Evolutionary conservation across 1,284 basidiomycete genomes (phyloP).

Genomic region (Malassezia yamatoensis): DNA sequence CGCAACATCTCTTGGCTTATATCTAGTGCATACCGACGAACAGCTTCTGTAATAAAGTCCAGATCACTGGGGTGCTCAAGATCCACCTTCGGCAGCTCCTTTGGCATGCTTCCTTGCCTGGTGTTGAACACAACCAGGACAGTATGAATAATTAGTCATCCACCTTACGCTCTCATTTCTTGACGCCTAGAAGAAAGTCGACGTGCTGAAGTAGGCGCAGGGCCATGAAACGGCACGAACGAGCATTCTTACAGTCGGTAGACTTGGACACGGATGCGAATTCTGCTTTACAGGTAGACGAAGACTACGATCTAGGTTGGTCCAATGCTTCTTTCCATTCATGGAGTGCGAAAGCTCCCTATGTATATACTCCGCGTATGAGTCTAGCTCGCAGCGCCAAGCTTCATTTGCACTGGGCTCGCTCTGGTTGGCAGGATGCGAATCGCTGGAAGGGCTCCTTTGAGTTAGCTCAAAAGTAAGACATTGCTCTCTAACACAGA

Average conservation of each 20-base stretch:
- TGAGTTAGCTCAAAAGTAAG: conserved; percentile 12
- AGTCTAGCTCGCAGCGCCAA: conserved; percentile 19
- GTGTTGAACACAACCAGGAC: neutral
- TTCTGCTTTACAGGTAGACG: conserved; percentile 25
- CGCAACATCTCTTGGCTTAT: conserved; percentile 7
- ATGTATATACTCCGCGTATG: conserved; percentile 22
- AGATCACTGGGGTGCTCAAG: conserved; percentile 17
- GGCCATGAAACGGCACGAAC: conserved; percentile 9
- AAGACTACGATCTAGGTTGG: conserved; percentile 36
- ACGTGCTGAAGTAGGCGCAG: neutral
- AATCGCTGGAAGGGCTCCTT: conserved; percentile 32
- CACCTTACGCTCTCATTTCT: too few species aligned
- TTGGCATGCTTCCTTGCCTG: conserved; percentile 8
- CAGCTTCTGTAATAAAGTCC: conserved; percentile 11
- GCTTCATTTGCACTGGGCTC: conserved; percentile 33
- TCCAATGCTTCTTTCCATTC: conserved; percentile 20
- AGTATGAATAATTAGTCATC: neutral
- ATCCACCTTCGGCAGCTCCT: conserved; percentile 16
- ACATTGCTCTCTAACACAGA: conserved; percentile 8
- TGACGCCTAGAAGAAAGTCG: too few species aligned
- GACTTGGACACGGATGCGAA: conserved; percentile 44
- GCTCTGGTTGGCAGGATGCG: conserved; percentile 30
- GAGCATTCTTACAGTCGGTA: conserved; percentile 20
- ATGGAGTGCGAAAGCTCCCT: conserved; percentile 42
- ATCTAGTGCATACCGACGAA: conserved; percentile 8